Evolutionary conservation across 495 filamentous ascomycete genomes (phyloP).

Genomic region (Staphylotrichum longicolle): DNA sequence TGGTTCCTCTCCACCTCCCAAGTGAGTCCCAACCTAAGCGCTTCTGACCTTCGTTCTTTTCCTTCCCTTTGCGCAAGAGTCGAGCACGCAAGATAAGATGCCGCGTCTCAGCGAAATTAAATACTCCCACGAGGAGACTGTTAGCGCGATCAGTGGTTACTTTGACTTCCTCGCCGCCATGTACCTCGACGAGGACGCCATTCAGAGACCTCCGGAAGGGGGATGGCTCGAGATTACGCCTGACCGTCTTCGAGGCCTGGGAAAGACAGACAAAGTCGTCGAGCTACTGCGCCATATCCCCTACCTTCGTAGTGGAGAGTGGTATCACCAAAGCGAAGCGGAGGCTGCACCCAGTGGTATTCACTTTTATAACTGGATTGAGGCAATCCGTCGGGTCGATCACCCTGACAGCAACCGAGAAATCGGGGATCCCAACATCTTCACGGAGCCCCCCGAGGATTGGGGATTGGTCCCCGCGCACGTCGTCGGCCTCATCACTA

Average conservation of each 20-base stretch:
- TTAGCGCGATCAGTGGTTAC: slow-evolving; percentile 21
- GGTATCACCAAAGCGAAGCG: background rate
- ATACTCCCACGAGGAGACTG: slow-evolving; percentile 22
- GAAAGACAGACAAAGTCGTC: slow-evolving; percentile 26
- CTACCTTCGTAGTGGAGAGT: slow-evolving; percentile 10
- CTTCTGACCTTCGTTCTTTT: no score
- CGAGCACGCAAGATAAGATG: background rate
- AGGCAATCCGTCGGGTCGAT: background rate
- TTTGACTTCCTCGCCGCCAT: slow-evolving; percentile 27
- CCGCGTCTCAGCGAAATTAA: slow-evolving; percentile 14
- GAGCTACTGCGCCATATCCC: slow-evolving; percentile 27
- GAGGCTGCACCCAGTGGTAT: background rate
- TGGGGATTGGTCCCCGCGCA: slow-evolving; percentile 3
- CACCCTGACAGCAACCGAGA: background rate
- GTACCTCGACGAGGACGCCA: slow-evolving; percentile 21
- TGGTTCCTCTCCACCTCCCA: no score
- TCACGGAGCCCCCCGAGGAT: no score
- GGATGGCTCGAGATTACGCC: slow-evolving; percentile 31
- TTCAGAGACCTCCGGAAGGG: slow-evolving; percentile 26
- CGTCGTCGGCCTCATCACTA: slow-evolving; percentile 15
- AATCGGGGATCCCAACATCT: background rate
- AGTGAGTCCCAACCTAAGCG: no score
- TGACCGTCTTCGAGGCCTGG: slow-evolving; percentile 11
- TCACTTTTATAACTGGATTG: background rate
- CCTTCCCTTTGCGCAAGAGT: no score